Evolutionary conservation across 495 filamentous ascomycete genomes (phyloP), one percentile per base, ranked within the genome.

Genomic region (Hypomontagnella monticulosa): DNA sequence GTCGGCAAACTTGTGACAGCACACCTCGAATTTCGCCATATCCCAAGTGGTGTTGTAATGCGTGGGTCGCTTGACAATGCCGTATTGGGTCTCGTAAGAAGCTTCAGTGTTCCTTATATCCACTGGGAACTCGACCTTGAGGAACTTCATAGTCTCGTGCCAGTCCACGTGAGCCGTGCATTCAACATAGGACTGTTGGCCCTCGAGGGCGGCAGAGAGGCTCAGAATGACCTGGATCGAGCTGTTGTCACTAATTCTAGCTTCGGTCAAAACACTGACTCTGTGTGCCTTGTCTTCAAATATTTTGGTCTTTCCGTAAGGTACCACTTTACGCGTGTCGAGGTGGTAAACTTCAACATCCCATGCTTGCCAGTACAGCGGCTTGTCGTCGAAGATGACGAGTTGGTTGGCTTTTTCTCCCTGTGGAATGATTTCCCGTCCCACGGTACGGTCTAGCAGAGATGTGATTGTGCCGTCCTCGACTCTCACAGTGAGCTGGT

Each of bases 1-100:
- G 75, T 98, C 95, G n/a, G 95, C 95, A 83, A 91, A 99, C 75
- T 92, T 94, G 80, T 99, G 95, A 76, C 91, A 93, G 85, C 93
- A 97, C 41, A 99, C 95, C 79, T 99, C 95, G 69, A 99, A 99
- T 71, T 97, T 97, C 69, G 95, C 95, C 94, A 97, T 97, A 68
- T 99, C 95, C 95, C 95, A 99, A 73, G 85, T 90, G 15, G 93
- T 97, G 77, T 97, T 97, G 81, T 95, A 97, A 79, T 97, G 95
- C 0, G 95, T 99, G 7, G 95, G 93, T 38, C 95, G 87, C 62
- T 84, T 83, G 62, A 96, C 85, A 56, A 97, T 86, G 64, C 95
- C 96, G 68, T 91, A 99, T 72, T 96, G 92, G 20, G 93, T 96
- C 73, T 97, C 95, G 71, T 97, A 97, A n/a, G 88, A 91, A 9